phyloP scores from a whole-genome alignment of 352 stramenopile genomes.

The Paralagenidium karlingii region DNA sequence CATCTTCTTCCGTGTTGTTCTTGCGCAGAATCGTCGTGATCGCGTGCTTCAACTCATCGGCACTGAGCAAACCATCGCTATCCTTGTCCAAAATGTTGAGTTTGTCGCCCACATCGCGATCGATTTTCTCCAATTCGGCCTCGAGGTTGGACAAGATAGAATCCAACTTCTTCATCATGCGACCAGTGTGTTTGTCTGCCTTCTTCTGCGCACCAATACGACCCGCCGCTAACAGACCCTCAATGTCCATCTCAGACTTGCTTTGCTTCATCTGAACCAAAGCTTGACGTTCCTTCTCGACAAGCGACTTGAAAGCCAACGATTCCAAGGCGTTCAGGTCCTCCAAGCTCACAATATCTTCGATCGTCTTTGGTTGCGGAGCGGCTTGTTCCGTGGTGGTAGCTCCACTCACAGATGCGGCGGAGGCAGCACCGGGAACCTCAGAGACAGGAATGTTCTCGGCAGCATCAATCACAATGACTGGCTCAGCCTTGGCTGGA shows the following conservation, averaged over 20 bases:
- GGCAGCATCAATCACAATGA: constrained; percentile 1
- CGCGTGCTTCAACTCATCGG: constrained; percentile 92
- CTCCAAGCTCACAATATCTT: constrained; percentile 72
- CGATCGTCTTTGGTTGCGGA: constrained; percentile 28
- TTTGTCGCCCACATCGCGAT: constrained; percentile 94
- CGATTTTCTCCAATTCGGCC: constrained; percentile 88
- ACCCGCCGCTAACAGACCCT: constrained; percentile 61
- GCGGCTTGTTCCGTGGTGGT: constrained; percentile 3
- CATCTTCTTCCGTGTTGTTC: constrained; percentile 90
- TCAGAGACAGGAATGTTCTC: constrained; percentile 18
- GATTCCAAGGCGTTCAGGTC: constrained; percentile 73
- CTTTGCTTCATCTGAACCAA: constrained; percentile 80
- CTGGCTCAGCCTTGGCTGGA: constrained; percentile 1
- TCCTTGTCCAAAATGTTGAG: constrained; percentile 97
- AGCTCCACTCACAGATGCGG: not conserved
- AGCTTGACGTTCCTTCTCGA: constrained; percentile 77
- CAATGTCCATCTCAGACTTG: constrained; percentile 83
- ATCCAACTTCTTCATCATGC: constrained; percentile 88
- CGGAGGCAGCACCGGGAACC: constrained; percentile 4
- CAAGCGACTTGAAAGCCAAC: constrained; percentile 75
- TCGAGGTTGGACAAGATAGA: constrained; percentile 92
- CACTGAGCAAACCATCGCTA: constrained; percentile 90
- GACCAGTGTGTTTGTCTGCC: constrained; percentile 84
- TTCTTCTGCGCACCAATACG: constrained; percentile 62
- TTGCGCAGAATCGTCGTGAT: constrained; percentile 93